phyloP scores from a whole-genome alignment of 2,329 filamentous ascomycete species.

The Talaromyces marneffei region DNA sequence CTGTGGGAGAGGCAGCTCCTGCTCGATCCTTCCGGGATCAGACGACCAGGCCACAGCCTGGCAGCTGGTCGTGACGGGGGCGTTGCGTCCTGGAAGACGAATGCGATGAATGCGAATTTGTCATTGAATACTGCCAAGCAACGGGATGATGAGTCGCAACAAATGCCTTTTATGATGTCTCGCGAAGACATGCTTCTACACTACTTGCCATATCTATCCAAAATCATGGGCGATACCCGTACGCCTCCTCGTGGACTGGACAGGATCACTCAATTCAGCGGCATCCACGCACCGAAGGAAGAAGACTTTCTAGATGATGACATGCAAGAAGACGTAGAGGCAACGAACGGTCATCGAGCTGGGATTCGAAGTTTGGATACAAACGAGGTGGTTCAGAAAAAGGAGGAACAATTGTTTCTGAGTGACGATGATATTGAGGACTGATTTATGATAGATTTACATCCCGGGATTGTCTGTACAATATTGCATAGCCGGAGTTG shows the following conservation, averaged over 20 bases:
- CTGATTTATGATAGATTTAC: not conserved
- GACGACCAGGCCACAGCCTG: not conserved
- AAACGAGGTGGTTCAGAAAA: slow-evolving; percentile 32
- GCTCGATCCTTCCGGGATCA: slow-evolving; percentile 15
- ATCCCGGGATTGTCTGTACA: not conserved
- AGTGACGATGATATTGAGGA: slow-evolving; percentile 85
- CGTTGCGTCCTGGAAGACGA: slow-evolving; percentile 34
- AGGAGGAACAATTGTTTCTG: slow-evolving; percentile 62
- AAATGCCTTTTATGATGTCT: slow-evolving; percentile 28
- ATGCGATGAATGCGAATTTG: not conserved
- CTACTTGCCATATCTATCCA: slow-evolving; percentile 75
- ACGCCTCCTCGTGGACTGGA: slow-evolving; percentile 52
- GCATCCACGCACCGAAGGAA: slow-evolving; percentile 42
- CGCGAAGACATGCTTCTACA: slow-evolving; percentile 57
- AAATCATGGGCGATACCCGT: slow-evolving; percentile 47
- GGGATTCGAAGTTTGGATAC: not conserved
- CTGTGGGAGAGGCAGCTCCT: slow-evolving; percentile 34
- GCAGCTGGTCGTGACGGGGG: slow-evolving; percentile 16
- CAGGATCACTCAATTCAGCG: slow-evolving; percentile 62
- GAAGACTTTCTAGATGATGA: slow-evolving; percentile 30
- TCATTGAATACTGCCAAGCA: slow-evolving; percentile 2
- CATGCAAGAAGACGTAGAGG: slow-evolving; percentile 35
- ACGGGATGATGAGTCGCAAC: not conserved
- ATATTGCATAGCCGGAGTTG: not conserved
- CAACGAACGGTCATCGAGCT: slow-evolving; percentile 20